Evolutionary conservation across 2,329 filamentous ascomycete genomes (phyloP), one percentile per base, ranked within the genome.

Genomic region (Fusarium odoratissimum): DNA sequence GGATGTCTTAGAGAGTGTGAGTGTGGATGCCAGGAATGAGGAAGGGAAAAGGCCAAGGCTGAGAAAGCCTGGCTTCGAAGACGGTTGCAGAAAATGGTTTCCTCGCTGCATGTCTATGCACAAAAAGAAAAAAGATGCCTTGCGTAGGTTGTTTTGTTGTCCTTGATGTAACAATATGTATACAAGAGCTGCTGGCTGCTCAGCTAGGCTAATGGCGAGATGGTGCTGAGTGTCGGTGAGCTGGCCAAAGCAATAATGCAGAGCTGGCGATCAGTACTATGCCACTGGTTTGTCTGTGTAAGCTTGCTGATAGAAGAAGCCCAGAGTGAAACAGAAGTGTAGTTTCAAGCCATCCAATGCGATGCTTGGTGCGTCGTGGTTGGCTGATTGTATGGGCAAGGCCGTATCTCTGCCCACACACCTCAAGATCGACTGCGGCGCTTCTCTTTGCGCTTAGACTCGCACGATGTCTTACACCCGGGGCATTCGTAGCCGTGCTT

Each of bases 391-490:
- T 23, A 33, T 51, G 66, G 49, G 41, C 42, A 64, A 67, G 61
- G 66, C 38, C 69, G 45, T 67, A 46, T 61, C 54, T 57, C 45
- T 62, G 41, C 54, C 58, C 59, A 41, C 59, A 37, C 42, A 56
- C 46, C 51, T 74, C 60, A 74, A 35, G 71, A 74, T 74, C 71
- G 71, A 55, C 64, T 67, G 48, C 77, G 77, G 46, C 80, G 81
- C 44, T 77, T 77, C 72, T 81, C 78, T 72, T 82, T 83, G 55
- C 85, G 80, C 72, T 83, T 83, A 16, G 78, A 67, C 75, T 89
- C 86, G 76, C 86, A 87, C 6, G 78, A 73, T 17, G 77, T 83
- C 69, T 84, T 85, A 80, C 88, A 90, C 19, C 75, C 67, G 9
- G 81, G 79, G 76, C 88, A 90, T 46, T 83, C 80, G 73, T 83